Conservation (phyloP, 306 rosid genomes). For the Datisca glomerata region DNA sequence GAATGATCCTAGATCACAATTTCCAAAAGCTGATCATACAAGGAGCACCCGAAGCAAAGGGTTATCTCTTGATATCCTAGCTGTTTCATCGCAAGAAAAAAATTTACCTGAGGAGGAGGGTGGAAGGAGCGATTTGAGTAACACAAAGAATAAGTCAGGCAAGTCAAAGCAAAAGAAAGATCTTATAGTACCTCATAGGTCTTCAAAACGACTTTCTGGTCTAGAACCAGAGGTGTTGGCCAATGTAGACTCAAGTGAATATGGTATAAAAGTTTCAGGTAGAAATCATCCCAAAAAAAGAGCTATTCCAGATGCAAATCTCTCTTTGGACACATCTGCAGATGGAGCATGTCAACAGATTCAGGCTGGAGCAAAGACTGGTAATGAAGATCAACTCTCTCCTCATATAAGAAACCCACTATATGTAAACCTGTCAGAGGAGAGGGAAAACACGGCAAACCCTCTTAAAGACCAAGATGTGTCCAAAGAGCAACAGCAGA, state of each 20-base stretch:
- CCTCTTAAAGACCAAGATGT: slow-evolving; percentile 18
- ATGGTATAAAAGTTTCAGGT: slow-evolving; percentile 25
- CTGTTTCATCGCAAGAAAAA: slow-evolving; percentile 19
- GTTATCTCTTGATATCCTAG: slow-evolving; percentile 16
- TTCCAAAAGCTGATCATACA: slow-evolving; percentile 13
- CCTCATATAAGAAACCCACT: slow-evolving; percentile 2
- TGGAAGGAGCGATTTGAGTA: slow-evolving; percentile 11
- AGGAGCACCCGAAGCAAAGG: slow-evolving; percentile 3
- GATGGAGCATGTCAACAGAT: slow-evolving; percentile 17
- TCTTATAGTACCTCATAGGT: slow-evolving; percentile 32
- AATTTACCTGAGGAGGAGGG: slow-evolving; percentile 7
- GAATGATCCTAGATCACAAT: slow-evolving; percentile 12
- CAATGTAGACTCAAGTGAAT: slow-evolving; percentile 22
- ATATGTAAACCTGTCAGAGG: slow-evolving; percentile 14
- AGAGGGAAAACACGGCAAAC: slow-evolving; percentile 13
- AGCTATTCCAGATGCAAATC: slow-evolving; percentile 19
- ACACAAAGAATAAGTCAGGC: slow-evolving; percentile 12
- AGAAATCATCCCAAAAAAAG: slow-evolving; percentile 25
- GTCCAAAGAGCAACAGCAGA: slow-evolving; percentile 23
- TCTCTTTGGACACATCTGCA: slow-evolving; percentile 12
- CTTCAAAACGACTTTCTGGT: slow-evolving; percentile 70
- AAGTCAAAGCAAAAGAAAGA: slow-evolving; percentile 26
- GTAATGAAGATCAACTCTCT: slow-evolving; percentile 8
- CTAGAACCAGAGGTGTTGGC: slow-evolving; percentile 31
- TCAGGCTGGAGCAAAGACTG: slow-evolving; percentile 15